Base-by-base conservation (phyloP, 768 basidiomycete genomes). In the Melanogaster broomeanus region DNA sequence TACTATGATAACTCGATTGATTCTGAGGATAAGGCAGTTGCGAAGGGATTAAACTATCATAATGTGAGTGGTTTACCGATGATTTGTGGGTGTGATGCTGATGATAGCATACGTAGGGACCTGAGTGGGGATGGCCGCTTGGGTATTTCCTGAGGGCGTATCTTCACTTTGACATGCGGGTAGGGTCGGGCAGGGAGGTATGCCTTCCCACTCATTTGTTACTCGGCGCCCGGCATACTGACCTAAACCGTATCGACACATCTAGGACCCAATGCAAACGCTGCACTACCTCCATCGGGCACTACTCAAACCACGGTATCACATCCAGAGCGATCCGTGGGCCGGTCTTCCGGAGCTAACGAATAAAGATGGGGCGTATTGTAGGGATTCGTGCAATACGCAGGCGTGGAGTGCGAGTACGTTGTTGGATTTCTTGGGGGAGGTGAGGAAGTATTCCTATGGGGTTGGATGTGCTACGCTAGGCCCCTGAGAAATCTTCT, bases 371-470 rank as follows among this genome's bases (percentile, higher is more conserved):
- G 96, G 95, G 11, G 72, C 74, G 34, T 84, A 83, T 70, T 98
- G 96, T 65, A 68, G 69, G 45, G 95, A 98, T 69, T 93, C 93
- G 41, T 98, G 96, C 66, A 76, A 80, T 41, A 94, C 97, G 24
- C 97, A 98, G 66, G 97, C 96, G 4, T 98, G 96, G 97, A 93
- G 91, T 62, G 84, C 92, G 41, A 93, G 91, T 68, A 96, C 93
- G 21, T 69, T 98, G 56, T 75, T 98, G 24, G 95, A 97, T 72
- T 90, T 95, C 67, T 69, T 97, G 45, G 84, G 93, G 60, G 81
- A 78, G 42, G 90, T 89, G 48, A 56, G 48, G 31, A 56, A 21
- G 45, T 52, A 58, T 53, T 56, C 49, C n/a, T 67, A 57, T n/a
- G 28, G 34, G 7, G 4, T 18, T 39, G 25, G 38, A 50, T 35